Percentiles rank a stretch among this genome's conserved stretches.
These are phyloP conservation scores for Aspergillus sp. DNA, from an alignment of 2,329 filamentous ascomycete species.

Conservation along the genomic window DNA sequence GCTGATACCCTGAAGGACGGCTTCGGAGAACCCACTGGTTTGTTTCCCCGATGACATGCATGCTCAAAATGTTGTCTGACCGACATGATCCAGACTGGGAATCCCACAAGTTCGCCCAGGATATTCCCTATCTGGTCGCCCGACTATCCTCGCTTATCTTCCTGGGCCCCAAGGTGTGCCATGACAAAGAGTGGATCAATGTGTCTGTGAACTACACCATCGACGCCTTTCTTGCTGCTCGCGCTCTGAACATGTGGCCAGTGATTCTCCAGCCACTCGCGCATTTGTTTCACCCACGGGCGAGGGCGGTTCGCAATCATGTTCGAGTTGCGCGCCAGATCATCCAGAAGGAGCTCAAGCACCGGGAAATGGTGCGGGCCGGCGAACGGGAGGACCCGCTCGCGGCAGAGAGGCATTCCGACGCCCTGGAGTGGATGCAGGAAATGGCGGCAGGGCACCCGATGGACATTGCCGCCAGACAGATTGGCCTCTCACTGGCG, in stretches of 20 bases:
- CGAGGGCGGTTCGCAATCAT: slow-evolving; percentile 29
- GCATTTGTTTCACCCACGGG: slow-evolving; percentile 37
- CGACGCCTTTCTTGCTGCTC: slow-evolving; percentile 15
- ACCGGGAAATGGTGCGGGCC: slow-evolving; percentile 11
- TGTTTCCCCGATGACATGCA: not conserved
- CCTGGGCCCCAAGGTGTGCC: slow-evolving; percentile 43
- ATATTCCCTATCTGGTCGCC: slow-evolving; percentile 44
- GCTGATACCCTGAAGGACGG: slow-evolving; percentile 14
- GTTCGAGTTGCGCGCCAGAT: slow-evolving; percentile 30
- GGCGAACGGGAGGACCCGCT: slow-evolving; percentile 11
- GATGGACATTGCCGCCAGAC: slow-evolving; percentile 10
- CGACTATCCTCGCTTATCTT: slow-evolving; percentile 47
- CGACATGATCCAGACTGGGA: slow-evolving; percentile 42
- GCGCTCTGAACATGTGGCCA: slow-evolving; percentile 37
- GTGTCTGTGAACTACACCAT: slow-evolving; percentile 15
- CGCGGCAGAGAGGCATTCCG: slow-evolving; percentile 9
- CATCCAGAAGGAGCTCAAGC: slow-evolving; percentile 18
- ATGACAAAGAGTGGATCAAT: slow-evolving; percentile 46
- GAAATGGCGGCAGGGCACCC: slow-evolving; percentile 9
- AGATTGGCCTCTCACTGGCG: slow-evolving; percentile 21
- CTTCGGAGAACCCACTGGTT: slow-evolving; percentile 18
- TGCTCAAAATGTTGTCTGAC: not conserved
- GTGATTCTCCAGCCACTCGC: slow-evolving; percentile 33
- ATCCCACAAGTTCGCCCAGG: slow-evolving; percentile 43
- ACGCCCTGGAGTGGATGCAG: slow-evolving; percentile 22